Base-by-base conservation (phyloP, 768 basidiomycete genomes). In the Lactarius psammicola region DNA sequence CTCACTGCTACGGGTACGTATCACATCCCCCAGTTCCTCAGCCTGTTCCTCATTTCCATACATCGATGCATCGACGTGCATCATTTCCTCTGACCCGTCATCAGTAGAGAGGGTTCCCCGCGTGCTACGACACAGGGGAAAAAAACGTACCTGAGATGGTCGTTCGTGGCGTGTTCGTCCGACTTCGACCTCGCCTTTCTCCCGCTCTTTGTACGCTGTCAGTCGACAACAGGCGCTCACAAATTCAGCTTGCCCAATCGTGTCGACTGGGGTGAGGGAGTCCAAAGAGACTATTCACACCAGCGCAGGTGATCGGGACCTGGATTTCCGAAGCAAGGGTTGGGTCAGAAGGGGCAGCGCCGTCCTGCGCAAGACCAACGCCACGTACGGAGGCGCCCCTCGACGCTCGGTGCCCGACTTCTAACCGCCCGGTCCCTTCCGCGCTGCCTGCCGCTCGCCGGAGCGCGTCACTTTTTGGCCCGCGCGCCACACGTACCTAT, bases 251-350 rank as follows among this genome's bases (percentile, higher is more conserved):
- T 36, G 34, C 13, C 34, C 34, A 36, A 36, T 36, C 34, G 4
- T 13, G 34, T 13, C 34, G 34, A 36, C 34, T 0, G 11, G 13
- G 3, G 34, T 0, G 11, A 36, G 3, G 34, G 8, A 36, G 34
- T 36, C 34, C 13, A 36, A n/a, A 36, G 70, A 97, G 87, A 93
- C 97, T 97, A 80, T 98, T 95, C 73, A 99, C 97, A 87, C 96
- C 97, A 71, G 95, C 97, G 78, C 95, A 98, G 82, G 98, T 95
- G 78, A 98, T 93, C 71, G 96, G 96, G 69, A 97, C 96, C 84
- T 97, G 95, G 70, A 98, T 81, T 81, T 98, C 95, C 78, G 91
- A 95, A 49, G 95, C 79, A 74, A 97, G 80, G 94, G 93, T 77
- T 95, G 90, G n/a, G n/a, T n/a, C n/a, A n/a, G n/a, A n/a, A n/a